These are phyloP conservation scores for Harrya chromipes DNA, from an alignment of 768 basidiomycete species.

Conservation along the genomic window DNA sequence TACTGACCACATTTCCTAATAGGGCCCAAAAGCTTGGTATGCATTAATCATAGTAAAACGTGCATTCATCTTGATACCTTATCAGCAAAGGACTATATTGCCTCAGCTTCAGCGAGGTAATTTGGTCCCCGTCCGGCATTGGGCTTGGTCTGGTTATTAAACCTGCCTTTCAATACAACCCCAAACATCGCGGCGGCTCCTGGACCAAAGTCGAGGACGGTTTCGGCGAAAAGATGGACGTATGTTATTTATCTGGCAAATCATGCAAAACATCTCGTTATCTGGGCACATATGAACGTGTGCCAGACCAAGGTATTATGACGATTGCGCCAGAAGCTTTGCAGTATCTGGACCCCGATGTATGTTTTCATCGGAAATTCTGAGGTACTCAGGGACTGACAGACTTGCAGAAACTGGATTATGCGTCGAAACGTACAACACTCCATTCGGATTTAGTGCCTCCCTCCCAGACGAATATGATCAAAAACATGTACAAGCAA, in stretches of 20 bases:
- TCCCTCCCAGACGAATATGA: conserved; percentile 24
- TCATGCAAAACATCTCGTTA: conserved; percentile 9
- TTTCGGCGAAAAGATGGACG: conserved; percentile 21
- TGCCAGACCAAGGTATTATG: conserved; percentile 10
- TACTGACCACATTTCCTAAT: neutral
- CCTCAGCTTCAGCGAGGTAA: conserved; percentile 14
- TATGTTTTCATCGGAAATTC: conserved; percentile 2
- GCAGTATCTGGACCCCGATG: conserved; percentile 9
- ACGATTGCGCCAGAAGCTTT: conserved; percentile 11
- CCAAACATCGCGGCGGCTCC: conserved; percentile 11
- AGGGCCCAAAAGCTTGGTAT: conserved; percentile 12
- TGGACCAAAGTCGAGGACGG: conserved; percentile 13
- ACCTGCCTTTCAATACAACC: conserved; percentile 27
- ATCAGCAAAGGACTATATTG: conserved; percentile 11
- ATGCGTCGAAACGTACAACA: conserved; percentile 15
- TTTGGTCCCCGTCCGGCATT: conserved; percentile 23
- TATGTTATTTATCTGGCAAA: conserved; percentile 11
- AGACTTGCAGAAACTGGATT: conserved; percentile 16
- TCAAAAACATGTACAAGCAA: conserved; percentile 26
- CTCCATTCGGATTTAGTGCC: conserved; percentile 21
- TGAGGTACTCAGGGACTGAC: neutral
- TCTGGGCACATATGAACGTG: conserved; percentile 28
- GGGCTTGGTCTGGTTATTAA: conserved; percentile 25
- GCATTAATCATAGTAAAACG: neutral
- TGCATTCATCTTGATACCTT: neutral